Evolutionary conservation across 2,329 filamentous ascomycete species (phyloP).

Genomic region (Ceratocystis colombiana): DNA sequence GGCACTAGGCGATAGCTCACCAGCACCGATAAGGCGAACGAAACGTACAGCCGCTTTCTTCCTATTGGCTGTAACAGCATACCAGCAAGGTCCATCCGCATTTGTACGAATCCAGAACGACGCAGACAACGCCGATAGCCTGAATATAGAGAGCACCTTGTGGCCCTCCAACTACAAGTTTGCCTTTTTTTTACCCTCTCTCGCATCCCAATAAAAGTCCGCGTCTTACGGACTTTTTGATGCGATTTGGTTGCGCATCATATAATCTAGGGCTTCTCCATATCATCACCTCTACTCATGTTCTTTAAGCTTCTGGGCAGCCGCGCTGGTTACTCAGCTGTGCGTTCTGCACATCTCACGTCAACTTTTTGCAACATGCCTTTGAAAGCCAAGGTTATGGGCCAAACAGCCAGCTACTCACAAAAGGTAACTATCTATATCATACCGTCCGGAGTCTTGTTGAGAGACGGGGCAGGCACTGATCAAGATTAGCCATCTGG

Average conservation of each 20-base stretch:
- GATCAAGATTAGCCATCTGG: not conserved
- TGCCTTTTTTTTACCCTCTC: constrained; percentile 9
- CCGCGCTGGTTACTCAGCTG: constrained; percentile 45
- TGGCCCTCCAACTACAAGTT: not conserved
- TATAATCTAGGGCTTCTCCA: constrained; percentile 13
- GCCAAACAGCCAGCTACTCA: constrained; percentile 20
- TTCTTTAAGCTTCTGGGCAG: constrained; percentile 18
- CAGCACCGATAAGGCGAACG: not conserved
- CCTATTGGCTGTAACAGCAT: constrained; percentile 2
- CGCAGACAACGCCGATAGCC: not conserved
- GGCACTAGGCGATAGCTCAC: not conserved
- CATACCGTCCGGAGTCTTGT: not conserved
- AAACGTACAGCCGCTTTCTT: not conserved
- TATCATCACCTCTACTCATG: constrained; percentile 19
- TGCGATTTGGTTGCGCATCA: constrained; percentile 17
- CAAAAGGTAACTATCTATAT: constrained; percentile 14
- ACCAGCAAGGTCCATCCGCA: constrained; percentile 4
- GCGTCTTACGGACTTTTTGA: constrained; percentile 26
- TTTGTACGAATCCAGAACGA: not conserved
- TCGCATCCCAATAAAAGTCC: constrained; percentile 44
- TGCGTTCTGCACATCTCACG: constrained; percentile 37
- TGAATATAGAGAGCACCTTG: constrained; percentile 1
- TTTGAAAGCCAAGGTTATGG: constrained; percentile 59
- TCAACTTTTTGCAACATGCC: constrained; percentile 51
- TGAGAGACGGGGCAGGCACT: not conserved